These are phyloP conservation scores for Dryadomyces quercivorus DNA, from an alignment of 2,329 filamentous ascomycete genomes.

Conservation along the genomic window DNA sequence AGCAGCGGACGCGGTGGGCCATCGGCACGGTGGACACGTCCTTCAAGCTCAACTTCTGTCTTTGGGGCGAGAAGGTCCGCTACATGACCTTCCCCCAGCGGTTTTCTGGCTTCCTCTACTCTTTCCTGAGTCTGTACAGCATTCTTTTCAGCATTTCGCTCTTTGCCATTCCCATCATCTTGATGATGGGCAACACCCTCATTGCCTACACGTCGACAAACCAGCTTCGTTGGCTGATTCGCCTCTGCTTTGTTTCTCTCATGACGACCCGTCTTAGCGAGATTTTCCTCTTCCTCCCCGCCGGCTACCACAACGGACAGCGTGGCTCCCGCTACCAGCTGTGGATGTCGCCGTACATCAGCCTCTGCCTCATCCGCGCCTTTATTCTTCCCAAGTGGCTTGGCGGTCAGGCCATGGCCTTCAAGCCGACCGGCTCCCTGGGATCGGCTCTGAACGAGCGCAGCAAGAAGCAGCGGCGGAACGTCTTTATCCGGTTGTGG, in stretches of 20 bases:
- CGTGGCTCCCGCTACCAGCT: constrained; percentile 42
- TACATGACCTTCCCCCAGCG: constrained; percentile 44
- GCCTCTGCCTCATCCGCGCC: constrained; percentile 42
- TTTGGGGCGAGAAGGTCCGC: constrained; percentile 39
- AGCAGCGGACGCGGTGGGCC: constrained; percentile 45
- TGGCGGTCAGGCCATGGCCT: constrained; percentile 44
- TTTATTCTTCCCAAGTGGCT: constrained; percentile 48
- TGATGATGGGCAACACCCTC: constrained; percentile 40
- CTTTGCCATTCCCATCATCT: constrained; percentile 46
- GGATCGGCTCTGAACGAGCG: constrained; percentile 45
- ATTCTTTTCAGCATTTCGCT: constrained; percentile 37
- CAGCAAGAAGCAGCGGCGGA: constrained; percentile 35
- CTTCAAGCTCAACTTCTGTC: constrained; percentile 46
- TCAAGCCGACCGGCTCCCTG: constrained; percentile 48
- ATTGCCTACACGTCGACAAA: constrained; percentile 40
- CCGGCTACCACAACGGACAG: constrained; percentile 47
- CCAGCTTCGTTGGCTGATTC: constrained; percentile 47
- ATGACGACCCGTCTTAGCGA: constrained; percentile 43
- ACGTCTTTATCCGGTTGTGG: constrained; percentile 39
- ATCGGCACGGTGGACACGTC: constrained; percentile 46
- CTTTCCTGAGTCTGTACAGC: constrained; percentile 41
- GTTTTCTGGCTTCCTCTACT: constrained; percentile 46
- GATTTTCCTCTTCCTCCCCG: constrained; percentile 43
- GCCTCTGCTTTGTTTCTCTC: constrained; percentile 38
- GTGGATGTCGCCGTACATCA: constrained; percentile 53